Evolutionary conservation across 164 flowering plant species (phyloP).

Genomic region (Magnolia changhungtana): DNA sequence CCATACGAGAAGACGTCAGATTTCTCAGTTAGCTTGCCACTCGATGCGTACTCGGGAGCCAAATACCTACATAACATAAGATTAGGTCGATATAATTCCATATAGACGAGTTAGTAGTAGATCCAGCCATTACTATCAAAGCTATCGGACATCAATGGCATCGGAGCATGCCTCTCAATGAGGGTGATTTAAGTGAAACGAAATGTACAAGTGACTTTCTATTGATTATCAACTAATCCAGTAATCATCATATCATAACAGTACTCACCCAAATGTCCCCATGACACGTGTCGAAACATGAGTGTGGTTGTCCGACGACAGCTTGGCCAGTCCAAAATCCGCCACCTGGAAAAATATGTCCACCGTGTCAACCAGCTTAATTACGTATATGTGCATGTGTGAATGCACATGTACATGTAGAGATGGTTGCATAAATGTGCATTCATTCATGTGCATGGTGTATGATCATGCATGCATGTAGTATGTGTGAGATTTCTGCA

Average conservation of each 20-base stretch:
- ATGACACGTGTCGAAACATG: constrained; percentile 90
- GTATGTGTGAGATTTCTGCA: neutral
- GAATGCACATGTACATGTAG: too few relatives aligned
- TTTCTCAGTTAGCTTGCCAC: constrained; percentile 86
- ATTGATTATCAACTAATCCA: neutral
- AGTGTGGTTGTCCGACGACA: constrained; percentile 54
- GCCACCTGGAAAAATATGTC: constrained; percentile 50
- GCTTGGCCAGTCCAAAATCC: constrained; percentile 88
- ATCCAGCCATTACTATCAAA: too few relatives aligned
- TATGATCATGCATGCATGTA: neutral
- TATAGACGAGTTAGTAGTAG: too few relatives aligned
- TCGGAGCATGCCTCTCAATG: too few relatives aligned
- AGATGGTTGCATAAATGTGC: neutral
- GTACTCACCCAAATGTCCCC: constrained; percentile 89
- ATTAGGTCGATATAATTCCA: neutral
- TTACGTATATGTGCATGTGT: neutral
- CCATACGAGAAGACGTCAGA: constrained; percentile 91
- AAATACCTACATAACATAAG: constrained; percentile 50
- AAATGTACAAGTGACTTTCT: neutral
- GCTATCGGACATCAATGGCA: too few relatives aligned
- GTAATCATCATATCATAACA: neutral
- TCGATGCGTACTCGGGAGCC: constrained; percentile 90
- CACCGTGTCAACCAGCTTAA: neutral
- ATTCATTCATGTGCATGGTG: neutral
- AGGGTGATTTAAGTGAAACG: too few relatives aligned